phyloP scores from a whole-genome alignment of 257 asterid species.

The Lycium ferocissimum region DNA sequence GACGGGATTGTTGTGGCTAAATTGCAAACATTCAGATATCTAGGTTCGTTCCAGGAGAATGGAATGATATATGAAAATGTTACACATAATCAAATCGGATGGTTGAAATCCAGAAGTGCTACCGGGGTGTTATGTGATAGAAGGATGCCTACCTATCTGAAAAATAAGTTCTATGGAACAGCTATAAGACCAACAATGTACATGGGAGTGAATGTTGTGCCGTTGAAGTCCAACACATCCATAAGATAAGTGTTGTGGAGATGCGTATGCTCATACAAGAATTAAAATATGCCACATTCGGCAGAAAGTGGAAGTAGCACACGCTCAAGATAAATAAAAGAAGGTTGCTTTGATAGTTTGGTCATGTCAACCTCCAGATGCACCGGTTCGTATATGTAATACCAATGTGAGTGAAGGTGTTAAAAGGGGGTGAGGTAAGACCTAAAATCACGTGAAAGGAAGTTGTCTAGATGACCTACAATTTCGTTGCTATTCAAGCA shows the following conservation, averaged over 20 bases:
- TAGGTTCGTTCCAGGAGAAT: neutral
- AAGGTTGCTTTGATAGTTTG: neutral
- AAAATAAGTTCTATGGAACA: neutral
- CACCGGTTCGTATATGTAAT: neutral
- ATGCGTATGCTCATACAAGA: neutral
- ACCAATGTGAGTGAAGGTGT: neutral
- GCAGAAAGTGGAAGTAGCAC: neutral
- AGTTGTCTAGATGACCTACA: neutral
- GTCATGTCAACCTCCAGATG: neutral
- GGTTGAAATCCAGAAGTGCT: slow-evolving; percentile 1
- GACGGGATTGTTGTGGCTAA: slow-evolving; percentile 2
- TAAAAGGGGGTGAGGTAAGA: no score
- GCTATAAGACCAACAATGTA: neutral
- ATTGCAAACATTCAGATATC: neutral
- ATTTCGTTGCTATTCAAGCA: neutral
- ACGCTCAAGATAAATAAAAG: neutral
- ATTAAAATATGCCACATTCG: neutral
- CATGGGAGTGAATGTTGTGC: neutral
- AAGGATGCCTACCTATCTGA: neutral
- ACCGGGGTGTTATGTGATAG: neutral
- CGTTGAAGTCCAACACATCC: neutral
- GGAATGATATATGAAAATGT: neutral
- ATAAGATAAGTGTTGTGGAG: neutral
- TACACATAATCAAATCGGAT: neutral
- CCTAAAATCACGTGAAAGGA: neutral